A percentile compares a stretch with the other conserved stretches of the same genome.
phyloP scores from a whole-genome alignment of 2,329 filamentous ascomycete species.

The Sarocladium brachiariae region DNA sequence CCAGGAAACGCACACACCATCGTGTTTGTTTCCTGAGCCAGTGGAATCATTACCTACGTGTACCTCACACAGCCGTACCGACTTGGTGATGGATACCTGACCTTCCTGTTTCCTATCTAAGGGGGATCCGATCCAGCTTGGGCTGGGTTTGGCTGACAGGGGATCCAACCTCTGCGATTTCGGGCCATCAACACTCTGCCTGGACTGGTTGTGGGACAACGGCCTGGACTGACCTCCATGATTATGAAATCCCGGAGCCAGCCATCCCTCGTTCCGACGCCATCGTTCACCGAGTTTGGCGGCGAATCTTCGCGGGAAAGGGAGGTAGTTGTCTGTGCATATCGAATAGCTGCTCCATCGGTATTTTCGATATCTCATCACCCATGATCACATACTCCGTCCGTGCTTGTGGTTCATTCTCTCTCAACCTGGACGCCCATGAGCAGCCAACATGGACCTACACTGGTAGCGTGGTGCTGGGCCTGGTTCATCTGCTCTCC shows the following conservation, averaged over 20 bases:
- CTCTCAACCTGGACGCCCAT: too few species aligned
- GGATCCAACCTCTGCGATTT: slow-evolving; percentile 8
- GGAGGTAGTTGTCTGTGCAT: background rate
- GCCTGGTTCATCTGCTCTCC: too few species aligned
- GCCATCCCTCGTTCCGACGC: background rate
- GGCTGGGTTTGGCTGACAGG: background rate
- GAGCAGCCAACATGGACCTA: too few species aligned
- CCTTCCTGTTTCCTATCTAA: background rate
- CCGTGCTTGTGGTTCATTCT: too few species aligned
- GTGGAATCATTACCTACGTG: background rate
- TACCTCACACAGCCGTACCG: background rate
- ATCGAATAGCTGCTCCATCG: background rate
- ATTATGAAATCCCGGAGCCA: background rate
- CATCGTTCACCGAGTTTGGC: slow-evolving; percentile 1
- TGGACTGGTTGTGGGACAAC: too few species aligned
- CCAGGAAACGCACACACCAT: background rate
- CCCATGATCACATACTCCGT: too few species aligned
- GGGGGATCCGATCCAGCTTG: background rate
- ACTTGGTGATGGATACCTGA: background rate
- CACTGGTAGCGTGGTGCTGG: too few species aligned
- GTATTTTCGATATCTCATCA: too few species aligned
- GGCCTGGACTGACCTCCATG: too few species aligned
- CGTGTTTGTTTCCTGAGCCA: background rate
- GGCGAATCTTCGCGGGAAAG: background rate
- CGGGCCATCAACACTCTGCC: background rate